Percentiles rank a stretch among this genome's conserved stretches.
These are phyloP conservation scores for Elongisporangium senticosum DNA, from an alignment of 352 stramenopile genomes.

Conservation along the genomic window DNA sequence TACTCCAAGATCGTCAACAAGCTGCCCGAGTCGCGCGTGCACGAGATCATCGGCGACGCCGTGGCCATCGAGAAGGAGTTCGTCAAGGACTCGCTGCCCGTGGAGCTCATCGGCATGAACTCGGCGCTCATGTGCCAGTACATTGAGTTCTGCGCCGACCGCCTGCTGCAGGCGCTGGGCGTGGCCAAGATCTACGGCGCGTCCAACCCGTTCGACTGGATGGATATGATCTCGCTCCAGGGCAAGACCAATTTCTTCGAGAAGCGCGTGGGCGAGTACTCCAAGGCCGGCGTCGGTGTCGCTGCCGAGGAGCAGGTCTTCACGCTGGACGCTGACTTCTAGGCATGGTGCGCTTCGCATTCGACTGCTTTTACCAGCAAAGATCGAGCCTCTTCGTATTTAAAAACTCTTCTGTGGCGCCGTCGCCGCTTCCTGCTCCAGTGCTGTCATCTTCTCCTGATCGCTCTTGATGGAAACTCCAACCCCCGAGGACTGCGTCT, in stretches of 20 bases:
- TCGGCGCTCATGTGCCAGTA: conserved; percentile 97
- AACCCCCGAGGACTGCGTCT: background rate
- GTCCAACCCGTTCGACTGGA: conserved; percentile 98
- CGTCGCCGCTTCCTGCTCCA: background rate
- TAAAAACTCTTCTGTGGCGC: background rate
- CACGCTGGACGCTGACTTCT: conserved; percentile 93
- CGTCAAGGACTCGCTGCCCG: conserved; percentile 93
- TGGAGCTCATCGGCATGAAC: conserved; percentile 99
- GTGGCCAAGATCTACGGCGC: conserved; percentile 92
- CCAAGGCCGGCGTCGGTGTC: conserved; percentile 95
- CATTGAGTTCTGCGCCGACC: conserved; percentile 98
- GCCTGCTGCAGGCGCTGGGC: conserved; percentile 90
- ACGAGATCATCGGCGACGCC: conserved; percentile 94
- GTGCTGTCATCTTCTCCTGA: background rate
- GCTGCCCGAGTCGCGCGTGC: conserved; percentile 88
- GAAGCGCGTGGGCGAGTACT: conserved; percentile 99
- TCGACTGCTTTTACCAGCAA: background rate
- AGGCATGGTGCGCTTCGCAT: conserved; percentile 17
- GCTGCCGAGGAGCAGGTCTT: conserved; percentile 87
- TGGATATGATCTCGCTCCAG: conserved; percentile 99
- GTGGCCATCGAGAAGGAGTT: conserved; percentile 99
- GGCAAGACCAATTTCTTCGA: conserved; percentile 99
- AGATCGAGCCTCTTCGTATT: background rate
- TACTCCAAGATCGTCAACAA: conserved; percentile 98
- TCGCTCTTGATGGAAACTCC: background rate